phyloP scores from a whole-genome alignment of 2,329 filamentous ascomycete species.

The Microcyclospora pomicola region DNA sequence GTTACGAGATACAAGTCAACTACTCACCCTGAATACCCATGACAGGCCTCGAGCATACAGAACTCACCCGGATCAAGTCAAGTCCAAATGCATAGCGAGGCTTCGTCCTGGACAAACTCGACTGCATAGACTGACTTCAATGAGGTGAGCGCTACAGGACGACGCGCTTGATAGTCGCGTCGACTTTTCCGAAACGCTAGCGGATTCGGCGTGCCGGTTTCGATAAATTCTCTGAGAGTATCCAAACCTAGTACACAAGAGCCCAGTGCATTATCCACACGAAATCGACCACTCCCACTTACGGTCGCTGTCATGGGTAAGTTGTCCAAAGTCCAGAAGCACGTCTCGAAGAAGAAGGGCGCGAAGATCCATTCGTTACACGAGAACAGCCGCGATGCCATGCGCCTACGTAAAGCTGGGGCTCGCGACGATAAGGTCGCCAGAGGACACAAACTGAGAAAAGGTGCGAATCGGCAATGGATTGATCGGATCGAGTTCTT shows the following conservation, averaged over 20 bases:
- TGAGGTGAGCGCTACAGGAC: background rate
- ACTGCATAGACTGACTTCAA: background rate
- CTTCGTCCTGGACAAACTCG: too few relatives aligned
- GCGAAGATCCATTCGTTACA: constrained; percentile 63
- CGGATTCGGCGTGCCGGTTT: too few relatives aligned
- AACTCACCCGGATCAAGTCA: too few relatives aligned
- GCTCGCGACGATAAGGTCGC: constrained; percentile 71
- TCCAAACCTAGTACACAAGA: too few relatives aligned
- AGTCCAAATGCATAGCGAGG: too few relatives aligned
- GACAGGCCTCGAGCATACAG: too few relatives aligned
- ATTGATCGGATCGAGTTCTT: constrained; percentile 53
- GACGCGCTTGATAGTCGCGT: too few relatives aligned
- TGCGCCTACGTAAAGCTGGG: constrained; percentile 63
- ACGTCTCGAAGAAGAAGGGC: constrained; percentile 76
- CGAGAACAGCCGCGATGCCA: constrained; percentile 76
- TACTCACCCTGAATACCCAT: constrained; percentile 26
- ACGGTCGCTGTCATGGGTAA: too few relatives aligned
- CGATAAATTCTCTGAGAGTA: too few relatives aligned
- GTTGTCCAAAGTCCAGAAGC: constrained; percentile 73
- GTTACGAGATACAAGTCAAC: background rate
- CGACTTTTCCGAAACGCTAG: too few relatives aligned
- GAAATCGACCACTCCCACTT: too few relatives aligned
- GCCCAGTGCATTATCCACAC: too few relatives aligned
- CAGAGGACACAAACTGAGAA: constrained; percentile 53
- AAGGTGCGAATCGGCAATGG: constrained; percentile 59